phyloP scores from a whole-genome alignment of 2,329 filamentous ascomycete genomes.

The Diaporthe sp. region DNA sequence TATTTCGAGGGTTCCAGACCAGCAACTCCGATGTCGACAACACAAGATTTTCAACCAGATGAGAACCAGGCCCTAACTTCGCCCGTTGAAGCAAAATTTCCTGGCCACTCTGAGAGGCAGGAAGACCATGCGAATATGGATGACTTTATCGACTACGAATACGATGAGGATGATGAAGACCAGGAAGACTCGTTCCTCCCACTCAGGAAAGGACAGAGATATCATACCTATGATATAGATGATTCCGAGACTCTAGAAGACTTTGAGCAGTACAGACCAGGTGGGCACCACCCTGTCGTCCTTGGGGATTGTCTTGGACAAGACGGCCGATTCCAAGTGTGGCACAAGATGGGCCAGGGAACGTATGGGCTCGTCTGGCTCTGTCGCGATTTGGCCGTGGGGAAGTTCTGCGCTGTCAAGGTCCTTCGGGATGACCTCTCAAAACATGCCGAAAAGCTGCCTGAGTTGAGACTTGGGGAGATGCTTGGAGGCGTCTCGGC shows the following conservation, averaged over 20 bases:
- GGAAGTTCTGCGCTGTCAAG: neutral
- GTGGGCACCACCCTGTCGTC: neutral
- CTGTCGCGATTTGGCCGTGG: neutral
- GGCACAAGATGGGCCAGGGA: slow-evolving; percentile 9
- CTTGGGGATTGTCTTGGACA: neutral
- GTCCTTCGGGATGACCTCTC: neutral
- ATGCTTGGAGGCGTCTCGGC: neutral
- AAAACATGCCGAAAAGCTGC: neutral
- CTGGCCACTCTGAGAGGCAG: neutral
- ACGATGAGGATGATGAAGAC: neutral
- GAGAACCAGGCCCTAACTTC: neutral
- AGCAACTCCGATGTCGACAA: neutral
- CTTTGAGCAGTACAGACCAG: slow-evolving; percentile 6
- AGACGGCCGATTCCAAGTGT: neutral
- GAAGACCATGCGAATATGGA: neutral
- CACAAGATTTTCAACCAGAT: neutral
- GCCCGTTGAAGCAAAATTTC: fast-evolving
- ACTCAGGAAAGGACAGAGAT: neutral
- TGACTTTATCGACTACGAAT: neutral
- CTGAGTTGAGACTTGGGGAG: neutral
- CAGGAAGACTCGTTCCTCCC: neutral
- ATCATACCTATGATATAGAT: neutral
- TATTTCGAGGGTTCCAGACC: neutral
- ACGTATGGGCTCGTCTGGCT: neutral
- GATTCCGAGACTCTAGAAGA: neutral